phyloP scores from a whole-genome alignment of 1,284 basidiomycete genomes.

The Irpex lacteus region DNA sequence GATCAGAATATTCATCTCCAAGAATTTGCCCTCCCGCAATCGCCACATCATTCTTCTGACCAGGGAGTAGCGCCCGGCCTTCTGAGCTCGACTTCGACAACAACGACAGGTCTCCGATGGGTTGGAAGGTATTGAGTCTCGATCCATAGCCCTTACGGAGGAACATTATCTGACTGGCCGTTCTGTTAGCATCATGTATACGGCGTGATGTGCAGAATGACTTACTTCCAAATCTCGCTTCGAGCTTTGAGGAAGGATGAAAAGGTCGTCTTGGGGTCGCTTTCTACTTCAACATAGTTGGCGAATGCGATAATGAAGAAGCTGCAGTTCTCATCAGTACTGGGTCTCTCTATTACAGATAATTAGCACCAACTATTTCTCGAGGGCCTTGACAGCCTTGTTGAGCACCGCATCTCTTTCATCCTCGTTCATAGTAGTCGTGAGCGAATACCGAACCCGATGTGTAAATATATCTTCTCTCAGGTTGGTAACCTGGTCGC shows the following conservation, averaged over 20 bases:
- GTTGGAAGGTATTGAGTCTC: slow-evolving; percentile 83
- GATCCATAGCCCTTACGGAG: slow-evolving; percentile 78
- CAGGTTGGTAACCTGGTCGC: slow-evolving; percentile 86
- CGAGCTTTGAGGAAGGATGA: slow-evolving; percentile 85
- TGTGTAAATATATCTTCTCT: slow-evolving; percentile 85
- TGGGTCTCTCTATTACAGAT: no score
- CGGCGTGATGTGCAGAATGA: no score
- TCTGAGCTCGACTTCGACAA: slow-evolving; percentile 67
- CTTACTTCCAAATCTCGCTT: slow-evolving; percentile 94
- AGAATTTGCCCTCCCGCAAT: slow-evolving; percentile 83
- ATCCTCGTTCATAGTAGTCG: slow-evolving; percentile 61
- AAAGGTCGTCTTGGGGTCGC: slow-evolving; percentile 71
- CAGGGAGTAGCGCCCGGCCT: slow-evolving; percentile 53
- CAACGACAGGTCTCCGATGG: slow-evolving; percentile 82
- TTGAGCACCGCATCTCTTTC: slow-evolving; percentile 54
- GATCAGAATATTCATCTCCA: slow-evolving; percentile 92
- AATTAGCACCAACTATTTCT: slow-evolving; percentile 67
- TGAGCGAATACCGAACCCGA: slow-evolving; percentile 83
- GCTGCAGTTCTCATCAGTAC: slow-evolving; percentile 33
- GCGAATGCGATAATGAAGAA: slow-evolving; percentile 97
- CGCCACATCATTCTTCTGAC: slow-evolving; percentile 72
- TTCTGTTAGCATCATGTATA: background rate
- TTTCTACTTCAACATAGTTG: slow-evolving; percentile 80
- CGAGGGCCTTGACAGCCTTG: slow-evolving; percentile 68
- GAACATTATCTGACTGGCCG: slow-evolving; percentile 76